Evolutionary conservation across 176 grass and related monocot genomes (phyloP), one percentile per base, ranked within the genome.

Genomic region (Puccinellia tenuiflora): DNA sequence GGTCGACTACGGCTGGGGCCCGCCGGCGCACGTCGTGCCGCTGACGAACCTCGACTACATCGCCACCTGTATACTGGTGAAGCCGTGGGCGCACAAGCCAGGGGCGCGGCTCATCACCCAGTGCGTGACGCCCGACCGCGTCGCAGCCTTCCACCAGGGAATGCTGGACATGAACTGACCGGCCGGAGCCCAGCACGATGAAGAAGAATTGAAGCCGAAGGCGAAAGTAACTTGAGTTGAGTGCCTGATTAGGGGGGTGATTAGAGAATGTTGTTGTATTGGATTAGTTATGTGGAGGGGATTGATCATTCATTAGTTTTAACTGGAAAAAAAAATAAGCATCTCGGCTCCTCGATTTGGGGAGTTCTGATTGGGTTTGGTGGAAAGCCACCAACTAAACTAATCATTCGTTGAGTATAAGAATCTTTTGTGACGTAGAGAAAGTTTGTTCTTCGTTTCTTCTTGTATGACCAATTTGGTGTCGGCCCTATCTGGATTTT

Each of bases 1-100:
- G 88, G 88, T 97, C 14, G 92, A 97, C 82, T 97, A 97, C 78
- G 92, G 95, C 2, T 97, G 92, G 95, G 95, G 95, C 8, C 75
- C 88, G 2, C 95, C 95, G 0, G 90, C 86, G 7, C 92, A 98
- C 76, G 90, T 98, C 21, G 92, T 98, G 21, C 95, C 95, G 0
- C 65, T 98, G 12, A 95, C 95, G 0, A 98, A 98, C 79, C 85
- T 92, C 17, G 95, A 98, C 85, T 95, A 93, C 81, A 95, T 95
- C 40, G 92, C 95, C 18, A 98, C 95, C 2, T 98, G 95, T 51
- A 94, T 98, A 7, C 86, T 98, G 28, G 92, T 98, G 7, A 87
- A 85, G 72, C 95, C 95, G 0, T 95, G 90, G 76, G 92, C 68
- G 24, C 92, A 92, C 66, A 97, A 94, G 73, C 92, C 85, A 9